Evolutionary conservation across 2,329 filamentous ascomycete species (phyloP).

Genomic region (Pseudogymnoascus sp.): DNA sequence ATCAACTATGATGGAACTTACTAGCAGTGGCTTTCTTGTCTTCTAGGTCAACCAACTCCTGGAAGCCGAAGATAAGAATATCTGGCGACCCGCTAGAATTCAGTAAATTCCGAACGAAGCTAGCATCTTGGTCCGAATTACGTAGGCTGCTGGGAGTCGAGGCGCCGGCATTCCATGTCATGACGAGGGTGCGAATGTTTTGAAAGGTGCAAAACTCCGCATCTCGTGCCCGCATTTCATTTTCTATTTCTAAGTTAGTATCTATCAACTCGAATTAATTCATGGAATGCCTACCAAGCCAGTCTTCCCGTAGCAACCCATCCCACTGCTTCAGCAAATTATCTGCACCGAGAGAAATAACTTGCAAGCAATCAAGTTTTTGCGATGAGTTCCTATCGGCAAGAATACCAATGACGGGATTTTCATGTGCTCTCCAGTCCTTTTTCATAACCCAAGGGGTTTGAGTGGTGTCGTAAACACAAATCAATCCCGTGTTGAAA

Average conservation of each 20-base stretch:
- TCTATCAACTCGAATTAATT: background rate
- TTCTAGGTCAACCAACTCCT: slow-evolving; percentile 95
- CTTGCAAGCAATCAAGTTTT: slow-evolving; percentile 73
- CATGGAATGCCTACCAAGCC: slow-evolving; percentile 50
- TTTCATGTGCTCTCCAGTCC: slow-evolving; percentile 87
- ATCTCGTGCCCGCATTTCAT: slow-evolving; percentile 77
- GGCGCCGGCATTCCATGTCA: slow-evolving; percentile 98
- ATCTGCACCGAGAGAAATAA: slow-evolving; percentile 80
- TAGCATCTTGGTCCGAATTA: slow-evolving; percentile 58
- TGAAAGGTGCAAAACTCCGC: slow-evolving; percentile 78
- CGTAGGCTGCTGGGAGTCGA: slow-evolving; percentile 78
- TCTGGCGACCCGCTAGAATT: slow-evolving; percentile 72
- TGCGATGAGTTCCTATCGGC: slow-evolving; percentile 77
- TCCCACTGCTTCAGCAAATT: slow-evolving; percentile 84
- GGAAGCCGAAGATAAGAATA: slow-evolving; percentile 91
- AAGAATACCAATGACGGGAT: slow-evolving; percentile 68
- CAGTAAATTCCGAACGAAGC: slow-evolving; percentile 75
- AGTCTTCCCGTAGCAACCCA: slow-evolving; percentile 85
- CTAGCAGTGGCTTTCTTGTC: slow-evolving; percentile 97
- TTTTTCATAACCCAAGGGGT: slow-evolving; percentile 88
- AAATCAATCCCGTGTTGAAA: slow-evolving; percentile 89
- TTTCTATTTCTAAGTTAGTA: slow-evolving; percentile 40
- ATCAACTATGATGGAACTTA: slow-evolving; percentile 31
- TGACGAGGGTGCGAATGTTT: slow-evolving; percentile 66
- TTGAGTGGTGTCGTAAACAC: slow-evolving; percentile 76